Percentiles rank a stretch among this genome's conserved stretches.
Conservation (phyloP, 2,329 filamentous ascomycete species). For the Onygenales sp. region DNA sequence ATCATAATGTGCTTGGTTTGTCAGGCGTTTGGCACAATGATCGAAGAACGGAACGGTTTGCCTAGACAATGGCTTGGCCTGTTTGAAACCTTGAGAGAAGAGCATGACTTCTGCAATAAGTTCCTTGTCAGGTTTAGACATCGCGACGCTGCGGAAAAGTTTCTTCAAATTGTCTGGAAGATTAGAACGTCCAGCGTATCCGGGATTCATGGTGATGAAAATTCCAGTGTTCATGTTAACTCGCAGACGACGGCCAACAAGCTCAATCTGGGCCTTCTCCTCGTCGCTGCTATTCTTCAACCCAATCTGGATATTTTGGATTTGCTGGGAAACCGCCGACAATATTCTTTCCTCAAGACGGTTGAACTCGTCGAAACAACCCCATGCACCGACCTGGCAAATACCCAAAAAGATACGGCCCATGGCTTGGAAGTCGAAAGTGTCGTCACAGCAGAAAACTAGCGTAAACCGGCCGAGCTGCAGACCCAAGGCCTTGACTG, state of each 20-base stretch:
- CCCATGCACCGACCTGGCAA: slow-evolving; percentile 97
- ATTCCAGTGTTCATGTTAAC: slow-evolving; percentile 94
- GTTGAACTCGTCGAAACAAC: slow-evolving; percentile 99
- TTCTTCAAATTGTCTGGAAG: slow-evolving; percentile 99
- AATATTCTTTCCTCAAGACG: slow-evolving; percentile 95
- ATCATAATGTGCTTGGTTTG: slow-evolving; percentile 97
- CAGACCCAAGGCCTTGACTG: slow-evolving; percentile 92
- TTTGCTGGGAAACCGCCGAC: slow-evolving; percentile 96
- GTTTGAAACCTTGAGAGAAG: slow-evolving; percentile 97
- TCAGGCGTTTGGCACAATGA: slow-evolving; percentile 67
- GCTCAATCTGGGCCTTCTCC: slow-evolving; percentile 79
- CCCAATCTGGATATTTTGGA: slow-evolving; percentile 97
- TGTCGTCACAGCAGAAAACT: slow-evolving; percentile 99
- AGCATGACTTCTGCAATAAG: slow-evolving; percentile 99
- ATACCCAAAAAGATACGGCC: slow-evolving; percentile 98
- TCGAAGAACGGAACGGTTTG: slow-evolving; percentile 99
- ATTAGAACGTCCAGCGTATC: slow-evolving; percentile 96
- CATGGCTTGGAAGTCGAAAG: slow-evolving; percentile 99
- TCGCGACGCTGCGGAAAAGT: slow-evolving; percentile 95
- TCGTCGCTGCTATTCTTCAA: slow-evolving; percentile 77
- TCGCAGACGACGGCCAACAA: slow-evolving; percentile 79
- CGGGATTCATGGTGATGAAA: slow-evolving; percentile 99
- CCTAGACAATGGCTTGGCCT: slow-evolving; percentile 86
- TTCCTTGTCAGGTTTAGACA: slow-evolving; percentile 99
- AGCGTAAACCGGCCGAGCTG: slow-evolving; percentile 95